Base-by-base conservation (phyloP, 306 rosid species). In the Lathyrus aphaca region DNA sequence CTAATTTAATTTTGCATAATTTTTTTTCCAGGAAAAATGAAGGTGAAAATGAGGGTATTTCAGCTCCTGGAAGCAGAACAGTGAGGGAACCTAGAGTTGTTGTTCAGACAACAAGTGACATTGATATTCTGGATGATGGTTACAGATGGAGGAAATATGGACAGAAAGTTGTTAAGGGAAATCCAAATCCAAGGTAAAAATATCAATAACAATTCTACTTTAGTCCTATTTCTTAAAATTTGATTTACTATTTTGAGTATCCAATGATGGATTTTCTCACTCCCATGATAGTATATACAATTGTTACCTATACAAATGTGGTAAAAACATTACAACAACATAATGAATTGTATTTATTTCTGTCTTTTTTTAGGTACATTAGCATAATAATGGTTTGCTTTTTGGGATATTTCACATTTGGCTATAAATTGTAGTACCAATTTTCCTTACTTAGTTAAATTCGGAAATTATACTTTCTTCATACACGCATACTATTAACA, bases 31-130 rank as follows among this genome's bases (percentile, higher is more conserved):
- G 98, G 96, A 86, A 77, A 80, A 73, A 64, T 38, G 96, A 87
- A 45, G 91, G 81, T 67, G 98, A 92, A 53, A 92, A 70, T 59
- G 96, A 89, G 84, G 85, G 89, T 1, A 77, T 89, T 8, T 89
- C 97, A 2, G 91, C 81, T 3, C 64, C 83, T 40, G 98, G 95
- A 12, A 87, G 86, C 53, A 86, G 96, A 79, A 87, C 98, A 6
- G 98, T 92, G 75, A 89, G 98, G 80, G 98, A 92, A 68, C 98
- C 98, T 10, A 87, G 98, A 79, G 95, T 92, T 51, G 96, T 92
- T 0, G 98, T 92, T 63, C 98, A 92, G 73, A 92, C 98, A 58
- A 92, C 96, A 4, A 92, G 98, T 77, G 98, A 92, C 61, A 92
- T 92, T 46, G 98, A 92, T 81, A 92, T 92, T 59, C 74, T 92